Conservation (phyloP, 345 rosid genomes). For the Leavenworthia alabamica region DNA sequence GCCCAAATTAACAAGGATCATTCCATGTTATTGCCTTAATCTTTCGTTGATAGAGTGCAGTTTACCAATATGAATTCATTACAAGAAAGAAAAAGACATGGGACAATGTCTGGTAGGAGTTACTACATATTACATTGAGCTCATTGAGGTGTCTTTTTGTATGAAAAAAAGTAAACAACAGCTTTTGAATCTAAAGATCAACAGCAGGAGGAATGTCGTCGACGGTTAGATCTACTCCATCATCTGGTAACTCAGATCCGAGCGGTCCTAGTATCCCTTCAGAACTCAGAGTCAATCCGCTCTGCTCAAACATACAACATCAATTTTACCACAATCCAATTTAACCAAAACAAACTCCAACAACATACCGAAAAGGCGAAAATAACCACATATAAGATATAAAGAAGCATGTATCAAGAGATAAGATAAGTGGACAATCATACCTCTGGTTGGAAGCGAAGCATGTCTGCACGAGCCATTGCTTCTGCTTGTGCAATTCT, state of each 20-base stretch:
- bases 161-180: not conserved
- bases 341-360: not conserved
- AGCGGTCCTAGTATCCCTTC: constrained; percentile 77
- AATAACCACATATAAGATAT: not conserved
- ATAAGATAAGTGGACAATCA: not conserved
- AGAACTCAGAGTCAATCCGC: constrained; percentile 69
- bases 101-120: not conserved
- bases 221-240: constrained; percentile 65
- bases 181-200: constrained; percentile 18
- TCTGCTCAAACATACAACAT: constrained; percentile 40
- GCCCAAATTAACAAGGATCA: not conserved
- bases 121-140: constrained; percentile 3
- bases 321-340: not conserved
- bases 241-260: constrained; percentile 64
- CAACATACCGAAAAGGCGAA: not conserved
- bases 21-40: not conserved
- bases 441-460: constrained; percentile 98
- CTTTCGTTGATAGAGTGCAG: not conserved
- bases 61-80: not conserved
- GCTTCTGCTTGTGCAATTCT: constrained; percentile 99
- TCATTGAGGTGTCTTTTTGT: constrained; percentile 6
- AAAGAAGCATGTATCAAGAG: not conserved
- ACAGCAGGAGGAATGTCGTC: constrained; percentile 34
- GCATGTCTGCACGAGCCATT: constrained; percentile 99
- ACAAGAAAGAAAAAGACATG: not conserved